Evolutionary conservation across 108 stramenopile genomes (phyloP).

Genomic region (Cyclotella kingstonii): DNA sequence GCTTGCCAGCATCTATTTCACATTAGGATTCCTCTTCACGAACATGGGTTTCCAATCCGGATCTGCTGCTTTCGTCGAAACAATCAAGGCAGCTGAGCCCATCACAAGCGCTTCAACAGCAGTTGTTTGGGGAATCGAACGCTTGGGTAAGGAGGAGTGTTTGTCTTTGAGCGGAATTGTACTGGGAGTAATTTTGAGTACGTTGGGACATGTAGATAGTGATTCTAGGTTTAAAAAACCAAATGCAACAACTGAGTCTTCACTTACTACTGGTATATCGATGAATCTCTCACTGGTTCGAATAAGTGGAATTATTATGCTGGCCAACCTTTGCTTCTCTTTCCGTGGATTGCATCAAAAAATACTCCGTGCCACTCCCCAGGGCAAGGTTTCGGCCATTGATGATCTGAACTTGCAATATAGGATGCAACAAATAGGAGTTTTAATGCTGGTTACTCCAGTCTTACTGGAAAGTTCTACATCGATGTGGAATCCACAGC

Average conservation of each 20-base stretch:
- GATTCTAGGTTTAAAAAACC: too few species aligned
- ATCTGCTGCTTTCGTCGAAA: constrained; percentile 80
- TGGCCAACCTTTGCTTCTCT: constrained; percentile 78
- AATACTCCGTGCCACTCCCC: constrained; percentile 59
- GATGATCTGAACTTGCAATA: constrained; percentile 78
- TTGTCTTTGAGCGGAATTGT: constrained; percentile 56
- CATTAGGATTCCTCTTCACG: constrained; percentile 68
- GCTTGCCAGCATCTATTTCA: constrained; percentile 58
- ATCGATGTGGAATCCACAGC: background rate
- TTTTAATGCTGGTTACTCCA: constrained; percentile 32
- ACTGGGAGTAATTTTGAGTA: constrained; percentile 65
- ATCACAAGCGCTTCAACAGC: constrained; percentile 71
- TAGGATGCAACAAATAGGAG: constrained; percentile 81
- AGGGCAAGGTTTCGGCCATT: constrained; percentile 38
- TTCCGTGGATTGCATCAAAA: constrained; percentile 86
- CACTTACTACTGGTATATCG: background rate
- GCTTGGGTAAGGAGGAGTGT: constrained; percentile 47
- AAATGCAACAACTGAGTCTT: background rate
- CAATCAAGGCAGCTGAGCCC: constrained; percentile 85
- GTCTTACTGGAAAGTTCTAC: constrained; percentile 35
- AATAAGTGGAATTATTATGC: constrained; percentile 58
- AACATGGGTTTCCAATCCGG: constrained; percentile 61
- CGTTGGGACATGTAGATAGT: constrained; percentile 44
- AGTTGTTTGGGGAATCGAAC: constrained; percentile 68
- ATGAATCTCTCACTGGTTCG: constrained; percentile 24